Evolutionary conservation across 2,329 filamentous ascomycete genomes (phyloP), one percentile per base, ranked within the genome.

Genomic region (Plenodomus tracheiphilus): DNA sequence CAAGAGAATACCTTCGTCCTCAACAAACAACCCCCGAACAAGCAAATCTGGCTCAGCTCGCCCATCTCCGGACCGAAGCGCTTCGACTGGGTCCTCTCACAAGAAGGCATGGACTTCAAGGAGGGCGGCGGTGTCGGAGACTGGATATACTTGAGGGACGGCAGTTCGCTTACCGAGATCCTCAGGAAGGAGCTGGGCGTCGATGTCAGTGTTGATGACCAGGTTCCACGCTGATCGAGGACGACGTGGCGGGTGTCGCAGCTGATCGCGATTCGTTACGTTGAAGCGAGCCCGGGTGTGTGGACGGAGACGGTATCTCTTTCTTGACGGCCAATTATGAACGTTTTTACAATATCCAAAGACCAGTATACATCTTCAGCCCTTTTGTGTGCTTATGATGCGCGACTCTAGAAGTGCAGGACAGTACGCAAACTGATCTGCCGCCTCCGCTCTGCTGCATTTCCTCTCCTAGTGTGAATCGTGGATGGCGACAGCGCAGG

Each of bases 1-100:
- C 78, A 84, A 42, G 91, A 92, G 54, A 49, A 63, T 54, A 93
- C 85, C 22, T 99, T 95, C 70, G 89, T 99, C 51, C 82, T 99
- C 76, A 99, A 99, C 83, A 99, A 99, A 75, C 94, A 99, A 74
- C 94, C 94, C 0, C 91, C 93, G 17, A 97, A 97, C 80, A 94
- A 91, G 79, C 94, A 87, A 66, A 96, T 99, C 68, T 99, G 94
- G 94, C 84, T 97, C 39, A 94, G 90, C 32, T 96, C 91, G 37
- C 94, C 94, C 3, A 79, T 91, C 45, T 92, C 89, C 5, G 94
- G 94, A 0, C 94, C 94, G 13, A 97, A 97, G 76, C 86, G 93
- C 49, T 99, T 87, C 77, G 92, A 97, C 73, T 99, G 89, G 83
- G 88, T 96, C 46, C 71, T 92, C 42, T 62, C 78, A 39, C 85